phyloP scores from a whole-genome alignment of 305 asterid species.

The Ajuga reptans region DNA sequence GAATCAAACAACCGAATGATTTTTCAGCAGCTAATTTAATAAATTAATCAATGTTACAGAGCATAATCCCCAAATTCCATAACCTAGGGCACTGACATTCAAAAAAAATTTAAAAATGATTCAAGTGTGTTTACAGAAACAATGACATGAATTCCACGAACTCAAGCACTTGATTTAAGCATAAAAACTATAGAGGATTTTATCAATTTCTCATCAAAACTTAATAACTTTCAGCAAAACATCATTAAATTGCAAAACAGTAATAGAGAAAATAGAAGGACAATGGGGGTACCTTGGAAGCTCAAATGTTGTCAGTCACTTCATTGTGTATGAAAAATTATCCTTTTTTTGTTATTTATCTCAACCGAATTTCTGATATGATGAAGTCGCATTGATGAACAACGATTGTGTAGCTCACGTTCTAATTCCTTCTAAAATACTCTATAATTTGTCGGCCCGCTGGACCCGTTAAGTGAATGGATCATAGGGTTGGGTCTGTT shows the following conservation, averaged over 20 bases:
- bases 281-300: background rate
- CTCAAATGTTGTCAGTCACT: constrained; percentile 2
- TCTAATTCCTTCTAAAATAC: no score
- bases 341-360: background rate
- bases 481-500: no score
- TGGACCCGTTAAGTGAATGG: no score
- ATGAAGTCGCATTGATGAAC: constrained; percentile 7
- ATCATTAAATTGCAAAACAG: background rate
- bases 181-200: background rate
- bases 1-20: background rate
- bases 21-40: background rate
- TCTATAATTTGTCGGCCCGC: no score
- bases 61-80: background rate
- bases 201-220: background rate
- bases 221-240: background rate
- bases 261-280: background rate
- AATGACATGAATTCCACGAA: background rate
- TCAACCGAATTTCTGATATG: constrained; percentile 10
- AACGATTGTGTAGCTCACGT: background rate
- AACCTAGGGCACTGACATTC: background rate
- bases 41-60: background rate
- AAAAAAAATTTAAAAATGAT: background rate
- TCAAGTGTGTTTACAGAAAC: background rate
- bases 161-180: background rate
- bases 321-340: background rate